Evolutionary conservation across 2,329 filamentous ascomycete genomes (phyloP).

Genomic region (Penicillium sp.): DNA sequence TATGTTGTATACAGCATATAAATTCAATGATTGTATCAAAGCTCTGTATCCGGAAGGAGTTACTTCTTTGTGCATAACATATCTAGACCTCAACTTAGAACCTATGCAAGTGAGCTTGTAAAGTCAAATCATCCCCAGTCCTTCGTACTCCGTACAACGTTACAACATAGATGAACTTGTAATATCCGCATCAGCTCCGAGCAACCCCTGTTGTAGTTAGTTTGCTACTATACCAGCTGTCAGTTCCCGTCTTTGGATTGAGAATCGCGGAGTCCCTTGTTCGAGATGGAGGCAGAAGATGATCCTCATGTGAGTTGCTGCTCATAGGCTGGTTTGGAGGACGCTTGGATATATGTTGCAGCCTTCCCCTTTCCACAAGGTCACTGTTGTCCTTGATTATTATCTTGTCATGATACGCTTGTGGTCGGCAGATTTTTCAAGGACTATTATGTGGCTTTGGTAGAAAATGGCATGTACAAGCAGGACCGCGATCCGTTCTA

Average conservation of each 20-base stretch:
- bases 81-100: neutral
- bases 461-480: too few relatives aligned
- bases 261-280: neutral
- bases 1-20: too few relatives aligned
- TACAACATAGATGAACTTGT: neutral
- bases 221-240: neutral
- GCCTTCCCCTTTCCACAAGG: neutral
- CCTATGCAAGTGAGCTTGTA: neutral
- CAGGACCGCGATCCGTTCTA: too few relatives aligned
- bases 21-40: neutral
- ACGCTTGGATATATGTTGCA: neutral
- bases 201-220: neutral
- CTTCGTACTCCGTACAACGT: too few relatives aligned
- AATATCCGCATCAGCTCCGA: neutral
- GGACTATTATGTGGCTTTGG: too few relatives aligned
- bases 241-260: neutral
- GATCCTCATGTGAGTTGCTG: neutral
- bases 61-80: neutral
- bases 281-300: neutral
- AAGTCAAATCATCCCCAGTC: neutral
- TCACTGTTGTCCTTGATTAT: neutral
- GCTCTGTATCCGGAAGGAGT: neutral
- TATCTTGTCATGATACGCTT: too few relatives aligned
- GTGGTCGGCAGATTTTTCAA: too few relatives aligned
- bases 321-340: neutral